Evolutionary conservation across 805 yeast genomes (phyloP), one percentile per base, ranked within the genome.

Genomic region (Saturnispora mendoncae): DNA sequence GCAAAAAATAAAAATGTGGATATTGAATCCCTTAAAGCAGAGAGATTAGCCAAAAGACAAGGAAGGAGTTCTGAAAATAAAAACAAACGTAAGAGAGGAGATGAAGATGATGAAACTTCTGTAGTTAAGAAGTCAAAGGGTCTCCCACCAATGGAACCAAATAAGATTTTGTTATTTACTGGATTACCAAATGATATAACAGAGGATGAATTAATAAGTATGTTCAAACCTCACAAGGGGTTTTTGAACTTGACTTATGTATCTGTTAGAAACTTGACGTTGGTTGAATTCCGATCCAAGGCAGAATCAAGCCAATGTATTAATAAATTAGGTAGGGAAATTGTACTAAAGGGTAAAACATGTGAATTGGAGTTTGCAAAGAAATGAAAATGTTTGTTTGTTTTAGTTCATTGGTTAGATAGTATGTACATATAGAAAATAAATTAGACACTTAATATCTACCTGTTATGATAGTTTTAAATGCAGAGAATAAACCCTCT

Each of bases 391-490:
- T 46, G 27, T n/a, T n/a, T n/a, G n/a, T n/a, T n/a, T n/a, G n/a
- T n/a, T n/a, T n/a, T n/a, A n/a, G n/a, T n/a, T n/a, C n/a, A n/a
- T n/a, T n/a, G n/a, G n/a, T n/a, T n/a, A n/a, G n/a, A n/a, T n/a
- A n/a, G n/a, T n/a, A n/a, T 33, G 28, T 25, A 38, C 23, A 36
- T 21, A 36, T 17, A 34, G 13, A 10, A n/a, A 21, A 8, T 29
- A n/a, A n/a, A n/a, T n/a, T n/a, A n/a, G n/a, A n/a, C n/a, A n/a
- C 15, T 28, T 29, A 34, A 38, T 68, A 80, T 59, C 74, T 80
- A 39, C 95, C 95, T 50, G 82, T 76, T 29, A 83, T 56, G 24
- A 86, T 84, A 15, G 88, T 82, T 60, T 78, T 76, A 57, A 83
- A 53, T 17, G 92, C 94, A 30, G 76, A 64, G 40, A 72, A 57